phyloP scores from a whole-genome alignment of 225 moss, liverwort and hornwort species.

The Polytrichum formosum region DNA sequence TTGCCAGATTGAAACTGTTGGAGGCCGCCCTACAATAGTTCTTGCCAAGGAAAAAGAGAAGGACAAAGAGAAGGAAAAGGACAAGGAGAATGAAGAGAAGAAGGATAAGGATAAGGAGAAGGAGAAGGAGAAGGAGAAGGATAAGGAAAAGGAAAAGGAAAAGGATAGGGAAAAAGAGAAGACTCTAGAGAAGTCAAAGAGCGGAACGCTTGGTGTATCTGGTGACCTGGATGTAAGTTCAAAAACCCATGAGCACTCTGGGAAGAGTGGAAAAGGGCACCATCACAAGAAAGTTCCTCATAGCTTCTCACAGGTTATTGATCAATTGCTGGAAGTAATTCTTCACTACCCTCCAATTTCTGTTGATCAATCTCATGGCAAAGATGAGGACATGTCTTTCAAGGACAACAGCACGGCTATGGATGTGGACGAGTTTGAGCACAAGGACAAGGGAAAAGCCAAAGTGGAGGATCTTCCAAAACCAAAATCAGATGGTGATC shows the following conservation, averaged over 20 bases:
- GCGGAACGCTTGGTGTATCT: background rate
- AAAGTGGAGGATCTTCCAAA: constrained; percentile 63
- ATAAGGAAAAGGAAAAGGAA: constrained; percentile 30
- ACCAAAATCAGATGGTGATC: constrained; percentile 47
- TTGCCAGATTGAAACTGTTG: constrained; percentile 79
- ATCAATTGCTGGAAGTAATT: constrained; percentile 85
- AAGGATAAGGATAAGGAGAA: constrained; percentile 43
- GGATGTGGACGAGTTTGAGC: constrained; percentile 74
- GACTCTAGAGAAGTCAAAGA: constrained; percentile 16
- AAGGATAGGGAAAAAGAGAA: constrained; percentile 47
- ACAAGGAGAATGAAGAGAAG: constrained; percentile 37
- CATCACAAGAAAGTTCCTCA: constrained; percentile 84
- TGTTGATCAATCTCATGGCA: constrained; percentile 30
- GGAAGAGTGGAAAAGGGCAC: constrained; percentile 61
- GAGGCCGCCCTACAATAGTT: constrained; percentile 76
- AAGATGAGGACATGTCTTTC: constrained; percentile 43
- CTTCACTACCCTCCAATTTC: constrained; percentile 68
- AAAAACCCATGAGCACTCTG: constrained; percentile 58
- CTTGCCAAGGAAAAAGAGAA: constrained; percentile 77
- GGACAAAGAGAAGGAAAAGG: constrained; percentile 53
- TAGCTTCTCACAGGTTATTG: constrained; percentile 86
- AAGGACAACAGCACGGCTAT: constrained; percentile 70
- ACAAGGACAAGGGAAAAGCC: constrained; percentile 83
- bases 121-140: background rate
- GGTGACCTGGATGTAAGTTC: constrained; percentile 36